Conservation (phyloP, 495 filamentous ascomycete species). For the Neurospora pannonica region DNA sequence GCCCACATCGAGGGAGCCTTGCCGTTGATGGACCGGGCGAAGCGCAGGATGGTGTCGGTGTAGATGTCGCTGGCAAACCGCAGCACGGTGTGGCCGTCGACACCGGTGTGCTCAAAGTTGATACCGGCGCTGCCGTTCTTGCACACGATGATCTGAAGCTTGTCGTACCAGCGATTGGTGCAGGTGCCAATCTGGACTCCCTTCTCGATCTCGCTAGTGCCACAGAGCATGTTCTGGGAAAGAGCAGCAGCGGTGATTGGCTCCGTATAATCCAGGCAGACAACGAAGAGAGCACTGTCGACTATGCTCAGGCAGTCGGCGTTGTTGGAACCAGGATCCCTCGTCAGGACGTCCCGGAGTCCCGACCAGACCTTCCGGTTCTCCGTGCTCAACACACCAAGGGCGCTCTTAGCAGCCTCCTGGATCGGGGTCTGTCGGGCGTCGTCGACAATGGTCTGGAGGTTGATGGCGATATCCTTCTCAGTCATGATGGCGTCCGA, state of each 20-base stretch:
- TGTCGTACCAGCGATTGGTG: constrained; percentile 98
- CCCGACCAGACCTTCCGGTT: constrained; percentile 95
- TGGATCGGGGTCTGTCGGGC: constrained; percentile 81
- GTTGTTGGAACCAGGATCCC: constrained; percentile 83
- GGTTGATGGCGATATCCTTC: constrained; percentile 83
- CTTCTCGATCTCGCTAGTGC: constrained; percentile 80
- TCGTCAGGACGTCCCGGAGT: constrained; percentile 77
- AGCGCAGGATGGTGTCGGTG: constrained; percentile 95
- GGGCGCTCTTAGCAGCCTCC: constrained; percentile 84
- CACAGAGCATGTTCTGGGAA: constrained; percentile 97
- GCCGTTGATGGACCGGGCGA: constrained; percentile 92
- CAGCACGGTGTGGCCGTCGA: constrained; percentile 94
- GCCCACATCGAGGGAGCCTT: constrained; percentile 88
- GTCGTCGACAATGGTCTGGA: constrained; percentile 88
- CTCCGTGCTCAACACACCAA: constrained; percentile 92
- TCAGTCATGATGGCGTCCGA: constrained; percentile 95
- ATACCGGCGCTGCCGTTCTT: constrained; percentile 97
- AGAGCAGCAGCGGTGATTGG: constrained; percentile 69
- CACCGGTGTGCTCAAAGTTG: constrained; percentile 98
- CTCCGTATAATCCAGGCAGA: constrained; percentile 89
- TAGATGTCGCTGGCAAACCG: constrained; percentile 95
- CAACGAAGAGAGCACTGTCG: constrained; percentile 84
- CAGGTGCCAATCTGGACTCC: constrained; percentile 96
- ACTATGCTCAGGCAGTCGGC: constrained; percentile 90
- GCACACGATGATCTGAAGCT: constrained; percentile 97